Base-by-base conservation (phyloP, 371 early-diverging fungal species). In the Rhizopus delemar region DNA sequence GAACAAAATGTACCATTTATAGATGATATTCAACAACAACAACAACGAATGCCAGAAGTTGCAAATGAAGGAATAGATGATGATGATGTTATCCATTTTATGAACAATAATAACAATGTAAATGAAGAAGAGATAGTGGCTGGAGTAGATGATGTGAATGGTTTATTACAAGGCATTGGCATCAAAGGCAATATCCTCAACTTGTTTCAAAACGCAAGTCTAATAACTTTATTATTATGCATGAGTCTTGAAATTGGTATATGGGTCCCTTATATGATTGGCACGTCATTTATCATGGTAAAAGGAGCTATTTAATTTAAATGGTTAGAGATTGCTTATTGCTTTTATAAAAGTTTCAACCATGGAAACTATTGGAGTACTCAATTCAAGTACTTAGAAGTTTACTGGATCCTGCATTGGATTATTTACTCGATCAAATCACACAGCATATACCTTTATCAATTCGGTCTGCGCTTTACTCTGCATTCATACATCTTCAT, bases 91-190 rank as follows among this genome's bases (percentile, higher is more conserved):
- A 38, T 11, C 13, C 39, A 38, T 6, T 38, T 38, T 38, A 38
- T 38, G 39, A 13, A 38, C 13, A 38, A 38, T 13, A 38, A 38
- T 13, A 38, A 38, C 13, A 38, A 71, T 28, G 65, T 63, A 0
- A 63, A 68, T 46, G 62, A 58, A 2, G 66, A 54, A 11, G 68
- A 62, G 0, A 70, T 64, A 28, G 74, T 78, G 7, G 84, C 82
- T 1, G 80, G 82, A 3, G 79, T 73, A 35, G 93, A 89, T 35
- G 93, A 90, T 41, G 73, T 89, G 32, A 91, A 92, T 51, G 93
- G 90, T 8, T 78, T 95, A 32, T 69, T 96, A 41, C 95, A 93
- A 59, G 88, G 93, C 4, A 82, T 96, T 53, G 97, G 97, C 5
- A 86, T 96, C 77, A 81, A 89, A 8, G 97, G 96, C 0, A 91